Base-by-base conservation (phyloP, 805 yeast genomes). In the Suhomyces canberraensis region DNA sequence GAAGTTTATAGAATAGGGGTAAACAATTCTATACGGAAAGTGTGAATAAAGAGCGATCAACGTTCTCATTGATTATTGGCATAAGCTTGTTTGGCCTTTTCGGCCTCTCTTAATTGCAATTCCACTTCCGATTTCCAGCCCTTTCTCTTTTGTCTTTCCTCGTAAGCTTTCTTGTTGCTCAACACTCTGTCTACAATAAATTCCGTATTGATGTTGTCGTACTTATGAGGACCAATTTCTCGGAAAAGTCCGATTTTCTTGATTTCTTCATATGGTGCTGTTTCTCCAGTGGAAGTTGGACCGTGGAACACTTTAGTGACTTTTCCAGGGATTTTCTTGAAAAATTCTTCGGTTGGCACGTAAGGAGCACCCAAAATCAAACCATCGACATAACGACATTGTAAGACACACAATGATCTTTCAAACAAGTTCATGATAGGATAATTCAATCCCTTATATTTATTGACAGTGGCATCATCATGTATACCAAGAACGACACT, bases 381-480 rank as follows among this genome's bases (percentile, higher is more conserved):
- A 1, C 84, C 88, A 54, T 88, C 95, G 20, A 89, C 88, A 48
- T 84, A 84, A 37, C 74, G 73, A 61, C 96, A 88, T 60, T 91
- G 96, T 50, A 93, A 64, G 5, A 89, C 90, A 58, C 96, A 88
- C 42, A 93, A 65, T 0, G 90, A 74, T 42, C 98, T 75, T 60
- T 93, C 98, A 42, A 83, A 76, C 14, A 85, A 50, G 51, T 85
- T 88, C 97, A 93, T 93, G 26, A 89, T 79, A 18, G 95, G 95
- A 51, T 78, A 78, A 47, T 78, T 79, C 34, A 71, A 60, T 14
- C 89, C 90, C 50, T 78, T 76, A 50, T 68, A 61, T 34, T 48
- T 53, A 57, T 75, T 81, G 42, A 75, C 79, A 34, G 71, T 74
- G 30, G 43, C 54, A 55, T 81, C 93, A 53, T 73, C 77, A 47